These are phyloP conservation scores for Angomonas deanei DNA, from an alignment of 208 protist species.

Conservation along the genomic window DNA sequence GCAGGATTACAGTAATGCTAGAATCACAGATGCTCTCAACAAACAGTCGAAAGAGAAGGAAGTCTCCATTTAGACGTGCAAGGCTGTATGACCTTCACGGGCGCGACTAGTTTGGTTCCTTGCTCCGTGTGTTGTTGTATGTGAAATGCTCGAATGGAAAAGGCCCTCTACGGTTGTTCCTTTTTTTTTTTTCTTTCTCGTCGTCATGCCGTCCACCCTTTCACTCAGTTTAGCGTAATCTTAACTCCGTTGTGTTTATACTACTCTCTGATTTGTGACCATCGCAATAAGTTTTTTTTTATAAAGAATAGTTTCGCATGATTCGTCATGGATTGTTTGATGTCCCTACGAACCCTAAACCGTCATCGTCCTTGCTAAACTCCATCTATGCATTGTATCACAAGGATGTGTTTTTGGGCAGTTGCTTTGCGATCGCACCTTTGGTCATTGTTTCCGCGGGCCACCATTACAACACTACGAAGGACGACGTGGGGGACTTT, in stretches of 20 bases:
- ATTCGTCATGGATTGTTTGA: conserved; percentile 37
- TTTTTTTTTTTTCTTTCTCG: background rate
- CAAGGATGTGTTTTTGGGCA: conserved; percentile 68
- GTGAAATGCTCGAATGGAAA: no score
- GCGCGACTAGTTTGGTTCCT: no score
- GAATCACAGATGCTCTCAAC: conserved; percentile 25
- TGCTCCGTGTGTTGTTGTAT: no score
- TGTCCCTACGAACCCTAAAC: conserved; percentile 26
- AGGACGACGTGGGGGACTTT: conserved; percentile 81
- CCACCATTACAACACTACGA: conserved; percentile 71
- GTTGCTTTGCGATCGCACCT: conserved; percentile 58
- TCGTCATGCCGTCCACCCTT: no score
- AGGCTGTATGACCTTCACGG: no score
- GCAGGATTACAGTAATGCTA: conserved; percentile 12
- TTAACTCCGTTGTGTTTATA: no score
- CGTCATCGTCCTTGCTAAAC: conserved; percentile 16
- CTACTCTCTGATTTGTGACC: background rate
- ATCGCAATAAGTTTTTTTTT: conserved; percentile 2
- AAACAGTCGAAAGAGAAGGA: background rate
- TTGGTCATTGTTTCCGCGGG: conserved; percentile 63
- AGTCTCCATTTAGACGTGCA: background rate
- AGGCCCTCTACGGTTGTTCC: no score
- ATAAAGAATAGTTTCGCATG: no score
- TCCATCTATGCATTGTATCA: conserved; percentile 74
- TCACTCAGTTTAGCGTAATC: no score